Conservation (phyloP, 179 eudicot species). For the Spergularia azorica region DNA sequence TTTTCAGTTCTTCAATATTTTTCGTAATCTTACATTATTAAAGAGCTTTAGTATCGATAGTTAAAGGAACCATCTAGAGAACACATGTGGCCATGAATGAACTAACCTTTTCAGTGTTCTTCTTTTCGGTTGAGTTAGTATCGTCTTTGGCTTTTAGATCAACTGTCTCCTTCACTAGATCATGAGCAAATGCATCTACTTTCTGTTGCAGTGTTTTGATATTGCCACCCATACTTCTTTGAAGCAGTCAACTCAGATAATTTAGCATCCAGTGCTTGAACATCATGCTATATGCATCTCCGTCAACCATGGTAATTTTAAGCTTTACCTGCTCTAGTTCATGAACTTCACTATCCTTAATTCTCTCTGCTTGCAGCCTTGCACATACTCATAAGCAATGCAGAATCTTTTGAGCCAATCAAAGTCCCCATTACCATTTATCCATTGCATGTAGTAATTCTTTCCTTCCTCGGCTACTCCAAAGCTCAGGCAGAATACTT, state of each 20-base stretch:
- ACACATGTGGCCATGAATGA: not conserved
- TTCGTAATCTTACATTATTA: constrained; percentile 51
- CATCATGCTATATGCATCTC: constrained; percentile 41
- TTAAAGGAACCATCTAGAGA: constrained; percentile 3
- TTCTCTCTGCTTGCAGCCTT: constrained; percentile 81
- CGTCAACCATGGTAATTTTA: constrained; percentile 63
- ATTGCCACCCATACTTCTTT: constrained; percentile 87
- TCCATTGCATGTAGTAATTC: constrained; percentile 98
- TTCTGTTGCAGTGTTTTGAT: constrained; percentile 63
- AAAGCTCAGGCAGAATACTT: constrained; percentile 93
- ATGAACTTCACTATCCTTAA: constrained; percentile 68
- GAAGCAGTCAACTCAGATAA: constrained; percentile 65
- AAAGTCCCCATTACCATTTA: constrained; percentile 85
- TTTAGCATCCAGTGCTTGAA: constrained; percentile 68
- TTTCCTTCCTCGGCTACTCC: constrained; percentile 88
- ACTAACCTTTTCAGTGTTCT: constrained; percentile 73
- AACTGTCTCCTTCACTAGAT: constrained; percentile 81
- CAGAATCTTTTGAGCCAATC: constrained; percentile 91
- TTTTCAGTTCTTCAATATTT: constrained; percentile 75
- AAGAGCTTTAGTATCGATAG: not conserved
- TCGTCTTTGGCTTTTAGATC: constrained; percentile 78
- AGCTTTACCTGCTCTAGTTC: constrained; percentile 60
- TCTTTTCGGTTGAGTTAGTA: constrained; percentile 60
- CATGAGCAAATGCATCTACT: constrained; percentile 71
- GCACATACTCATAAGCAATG: constrained; percentile 87